These are phyloP conservation scores for Annulohypoxylon stygium DNA, from an alignment of 495 filamentous ascomycete genomes.

Conservation along the genomic window DNA sequence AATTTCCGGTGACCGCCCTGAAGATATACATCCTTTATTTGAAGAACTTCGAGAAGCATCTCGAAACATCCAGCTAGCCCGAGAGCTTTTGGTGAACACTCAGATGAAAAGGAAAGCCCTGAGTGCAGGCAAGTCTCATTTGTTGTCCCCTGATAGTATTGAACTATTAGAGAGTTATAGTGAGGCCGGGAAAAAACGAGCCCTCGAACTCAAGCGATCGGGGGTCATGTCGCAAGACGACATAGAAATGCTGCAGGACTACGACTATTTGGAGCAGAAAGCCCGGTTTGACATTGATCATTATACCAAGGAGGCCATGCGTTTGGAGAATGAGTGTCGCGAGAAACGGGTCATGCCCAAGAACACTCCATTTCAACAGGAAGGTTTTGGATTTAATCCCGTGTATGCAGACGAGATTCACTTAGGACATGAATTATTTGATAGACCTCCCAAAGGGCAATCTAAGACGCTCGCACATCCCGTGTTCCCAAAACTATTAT, in stretches of 20 bases:
- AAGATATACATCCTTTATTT: conserved; percentile 46
- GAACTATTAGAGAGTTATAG: conserved; percentile 47
- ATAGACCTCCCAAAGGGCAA: conserved; percentile 24
- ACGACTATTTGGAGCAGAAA: conserved; percentile 44
- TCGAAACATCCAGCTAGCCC: conserved; percentile 49
- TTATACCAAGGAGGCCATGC: conserved; percentile 35
- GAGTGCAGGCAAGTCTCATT: conserved; percentile 46
- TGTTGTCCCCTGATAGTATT: conserved; percentile 45
- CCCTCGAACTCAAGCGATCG: conserved; percentile 46
- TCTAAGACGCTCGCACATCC: conserved; percentile 42
- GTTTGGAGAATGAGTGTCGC: conserved; percentile 45
- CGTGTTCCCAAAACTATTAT: conserved; percentile 41
- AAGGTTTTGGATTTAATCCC: conserved; percentile 43
- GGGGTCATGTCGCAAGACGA: conserved; percentile 50
- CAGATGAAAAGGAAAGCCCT: conserved; percentile 49
- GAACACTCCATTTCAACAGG: conserved; percentile 43
- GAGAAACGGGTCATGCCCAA: conserved; percentile 44
- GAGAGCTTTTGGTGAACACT: conserved; percentile 48
- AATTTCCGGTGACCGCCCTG: conserved; percentile 49
- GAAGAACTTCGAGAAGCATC: conserved; percentile 48
- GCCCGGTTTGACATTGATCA: conserved; percentile 44
- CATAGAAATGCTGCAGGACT: conserved; percentile 44
- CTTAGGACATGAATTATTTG: conserved; percentile 33
- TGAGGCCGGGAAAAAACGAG: conserved; percentile 47
- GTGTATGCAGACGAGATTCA: conserved; percentile 47